A percentile compares a stretch with the other conserved stretches of the same genome.
Conservation (phyloP, 768 basidiomycete genomes). For the Suillus bovinus region DNA sequence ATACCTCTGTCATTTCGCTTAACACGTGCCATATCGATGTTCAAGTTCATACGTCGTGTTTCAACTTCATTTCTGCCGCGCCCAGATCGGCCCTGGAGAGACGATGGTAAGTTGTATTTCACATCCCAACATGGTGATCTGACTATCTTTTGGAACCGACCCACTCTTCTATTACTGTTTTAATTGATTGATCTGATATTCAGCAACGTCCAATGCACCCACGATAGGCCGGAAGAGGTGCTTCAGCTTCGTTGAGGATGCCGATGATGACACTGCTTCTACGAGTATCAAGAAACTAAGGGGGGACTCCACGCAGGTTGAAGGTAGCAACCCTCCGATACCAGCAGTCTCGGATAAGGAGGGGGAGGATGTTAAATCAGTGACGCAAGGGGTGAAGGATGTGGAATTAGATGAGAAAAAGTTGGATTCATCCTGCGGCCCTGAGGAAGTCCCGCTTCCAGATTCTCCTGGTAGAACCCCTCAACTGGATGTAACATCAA, state of each 20-base stretch:
- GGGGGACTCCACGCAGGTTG: constrained; percentile 39
- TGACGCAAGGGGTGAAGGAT: constrained; percentile 68
- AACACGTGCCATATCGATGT: constrained; percentile 40
- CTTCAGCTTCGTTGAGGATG: constrained; percentile 46
- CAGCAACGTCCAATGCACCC: constrained; percentile 77
- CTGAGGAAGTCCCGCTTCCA: constrained; percentile 39
- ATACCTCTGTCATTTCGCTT: not conserved
- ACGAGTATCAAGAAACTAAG: constrained; percentile 39
- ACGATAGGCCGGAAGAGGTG: constrained; percentile 68
- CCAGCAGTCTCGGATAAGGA: constrained; percentile 28
- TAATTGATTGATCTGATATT: constrained; percentile 7
- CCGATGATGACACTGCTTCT: constrained; percentile 35
- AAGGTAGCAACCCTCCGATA: constrained; percentile 26
- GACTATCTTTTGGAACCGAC: constrained; percentile 13
- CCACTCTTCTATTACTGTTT: constrained; percentile 16
- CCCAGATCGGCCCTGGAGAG: constrained; percentile 74
- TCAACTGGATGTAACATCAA: constrained; percentile 15
- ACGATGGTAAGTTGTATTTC: constrained; percentile 58
- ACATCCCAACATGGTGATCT: constrained; percentile 10
- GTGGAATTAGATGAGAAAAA: constrained; percentile 57
- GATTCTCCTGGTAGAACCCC: constrained; percentile 35
- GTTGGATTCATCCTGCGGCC: constrained; percentile 15
- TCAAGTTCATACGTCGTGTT: constrained; percentile 69
- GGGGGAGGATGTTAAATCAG: constrained; percentile 61
- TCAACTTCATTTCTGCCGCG: constrained; percentile 70